Evolutionary conservation across 768 basidiomycete species (phyloP), one percentile per base, ranked within the genome.

Genomic region (Termitomyces bulborhizus): DNA sequence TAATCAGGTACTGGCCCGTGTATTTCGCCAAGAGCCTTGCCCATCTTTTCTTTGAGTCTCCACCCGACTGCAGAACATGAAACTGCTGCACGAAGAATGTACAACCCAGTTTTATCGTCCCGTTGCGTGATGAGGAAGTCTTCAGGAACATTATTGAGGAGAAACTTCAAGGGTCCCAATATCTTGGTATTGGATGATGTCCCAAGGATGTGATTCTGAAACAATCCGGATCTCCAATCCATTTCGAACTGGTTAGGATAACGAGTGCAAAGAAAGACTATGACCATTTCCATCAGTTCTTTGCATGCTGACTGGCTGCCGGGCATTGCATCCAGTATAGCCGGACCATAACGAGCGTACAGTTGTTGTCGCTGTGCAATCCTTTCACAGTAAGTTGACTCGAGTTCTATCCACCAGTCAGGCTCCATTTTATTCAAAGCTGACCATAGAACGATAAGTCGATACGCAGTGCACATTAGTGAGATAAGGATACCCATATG

Each of bases 331-430:
- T 79, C 72, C 18, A 83, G 56, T 12, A 84, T 69, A 4, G 64
- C 62, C 47, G 71, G 72, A 5, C 76, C 76, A 51, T 76, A 73
- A 26, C 66, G 37, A 3, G 60, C 57, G 53, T 76, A 72, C 8
- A 81, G 67, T 27, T 64, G 57, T 55, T 69, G 72, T 36, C 80
- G 69, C 42, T 81, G 74, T 1, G 65, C 58, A 34, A 82, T 69
- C 34, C 77, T 71, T 45, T 71, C 66, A 0, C 66, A 65, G 61
- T 82, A 81, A 0, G 78, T 77, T 5, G 76, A 77, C 57, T 82
- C 79, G n/a, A 82, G 71, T 55, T 82, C 80, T 31, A 82, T 65
- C 78, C 79, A 81, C 66, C 73, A 80, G 57, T 81, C 34, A 13
- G 76, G 74, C 45, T 82, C 79, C 61, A 82, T 67, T 43, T 66